Evolutionary conservation across 176 grass and related monocot species (phyloP), one percentile per base, ranked within the genome.

Genomic region (Phragmites australis): DNA sequence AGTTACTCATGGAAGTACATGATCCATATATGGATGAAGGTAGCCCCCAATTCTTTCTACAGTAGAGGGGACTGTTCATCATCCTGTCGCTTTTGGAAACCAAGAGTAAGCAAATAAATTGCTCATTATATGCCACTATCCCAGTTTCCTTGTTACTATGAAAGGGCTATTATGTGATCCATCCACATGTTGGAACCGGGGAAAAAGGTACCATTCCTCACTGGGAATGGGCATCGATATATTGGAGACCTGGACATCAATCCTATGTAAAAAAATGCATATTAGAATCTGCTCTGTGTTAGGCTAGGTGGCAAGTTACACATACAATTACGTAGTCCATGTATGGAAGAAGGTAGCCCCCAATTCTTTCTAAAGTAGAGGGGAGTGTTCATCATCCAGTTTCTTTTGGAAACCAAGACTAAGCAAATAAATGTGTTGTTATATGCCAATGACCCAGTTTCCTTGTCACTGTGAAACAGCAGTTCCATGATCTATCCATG

Each of bases 1-100:
- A 53, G 60, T 70, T 53, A 45, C 23, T 44, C 31, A 37, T 21
- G 18, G 17, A 70, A 76, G 60, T 47, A 9, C 47, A 29, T 21
- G 3, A 42, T 37, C 7, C 12, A 76, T 89, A 82, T 85, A 85
- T 41, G 64, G 37, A 81, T 49, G 63, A 89, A 70, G 79, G 88
- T 90, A 93, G 85, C 82, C 88, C 91, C 83, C 91, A 85, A 81
- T 82, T 85, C 63, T 88, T 90, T 83, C 91, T 93, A 80, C 30
- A 58, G 80, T 70, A 87, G 55, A 88, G 88, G 64, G 88, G 75
- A 85, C 58, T 88, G 85, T 88, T 88, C 91, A 69, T 90, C 91
- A 93, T 81, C 69, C 72, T 9, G 7, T 90, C 86, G 37, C 21
- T 93, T 80, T 93, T 80, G 88, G 85, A 93, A 84, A 88, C 81